Evolutionary conservation across 2,329 filamentous ascomycete species (phyloP).

Genomic region (Fusarium napiforme): DNA sequence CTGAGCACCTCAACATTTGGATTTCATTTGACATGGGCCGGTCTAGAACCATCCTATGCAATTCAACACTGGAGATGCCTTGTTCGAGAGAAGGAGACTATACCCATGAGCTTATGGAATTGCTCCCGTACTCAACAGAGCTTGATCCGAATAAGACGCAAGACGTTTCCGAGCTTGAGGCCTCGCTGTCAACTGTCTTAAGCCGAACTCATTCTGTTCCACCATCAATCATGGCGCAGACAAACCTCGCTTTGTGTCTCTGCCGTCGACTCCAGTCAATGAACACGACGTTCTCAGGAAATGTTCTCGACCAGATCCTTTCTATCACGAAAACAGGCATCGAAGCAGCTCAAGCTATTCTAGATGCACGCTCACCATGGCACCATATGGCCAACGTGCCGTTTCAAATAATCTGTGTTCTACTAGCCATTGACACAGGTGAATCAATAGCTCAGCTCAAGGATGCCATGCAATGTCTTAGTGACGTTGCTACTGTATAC

Average conservation of each 20-base stretch:
- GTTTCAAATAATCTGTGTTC: constrained; percentile 66
- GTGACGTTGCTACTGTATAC: constrained; percentile 55
- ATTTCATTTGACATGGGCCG: constrained; percentile 68
- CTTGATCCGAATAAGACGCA: constrained; percentile 62
- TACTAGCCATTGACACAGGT: constrained; percentile 65
- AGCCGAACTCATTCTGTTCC: constrained; percentile 53
- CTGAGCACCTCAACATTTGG: constrained; percentile 69
- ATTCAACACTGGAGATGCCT: constrained; percentile 56
- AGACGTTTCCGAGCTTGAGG: constrained; percentile 55
- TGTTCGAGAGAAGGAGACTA: constrained; percentile 52
- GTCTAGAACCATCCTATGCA: constrained; percentile 61
- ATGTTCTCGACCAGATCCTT: constrained; percentile 59
- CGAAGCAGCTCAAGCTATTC: constrained; percentile 58
- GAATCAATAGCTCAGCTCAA: constrained; percentile 59
- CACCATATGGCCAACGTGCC: constrained; percentile 70
- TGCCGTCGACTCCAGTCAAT: constrained; percentile 64
- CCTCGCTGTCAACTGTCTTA: constrained; percentile 55
- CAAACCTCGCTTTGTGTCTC: constrained; percentile 66
- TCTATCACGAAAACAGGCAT: constrained; percentile 58
- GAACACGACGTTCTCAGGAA: constrained; percentile 56
- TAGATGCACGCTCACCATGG: constrained; percentile 61
- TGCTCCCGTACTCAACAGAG: constrained; percentile 63
- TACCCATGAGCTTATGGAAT: constrained; percentile 61
- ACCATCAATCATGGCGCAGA: constrained; percentile 60
- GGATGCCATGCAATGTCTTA: constrained; percentile 62